A percentile compares a stretch with the other conserved stretches of the same genome.
Evolutionary conservation across 805 yeast genomes (phyloP).

Genomic region (Wickerhamomyces mucosus): DNA sequence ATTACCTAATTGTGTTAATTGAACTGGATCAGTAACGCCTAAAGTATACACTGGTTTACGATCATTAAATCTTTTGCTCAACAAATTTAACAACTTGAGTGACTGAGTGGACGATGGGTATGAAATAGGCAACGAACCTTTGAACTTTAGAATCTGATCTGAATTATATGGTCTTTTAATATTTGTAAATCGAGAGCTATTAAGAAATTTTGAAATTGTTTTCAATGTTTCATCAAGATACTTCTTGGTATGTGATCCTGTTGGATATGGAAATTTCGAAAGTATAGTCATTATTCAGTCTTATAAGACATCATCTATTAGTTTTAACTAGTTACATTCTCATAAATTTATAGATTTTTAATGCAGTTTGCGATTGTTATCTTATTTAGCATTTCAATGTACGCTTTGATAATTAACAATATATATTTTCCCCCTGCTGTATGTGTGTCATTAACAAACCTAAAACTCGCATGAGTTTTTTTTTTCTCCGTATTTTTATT

Average conservation of each 20-base stretch:
- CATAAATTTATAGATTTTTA: too few relatives aligned
- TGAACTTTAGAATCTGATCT: constrained; percentile 38
- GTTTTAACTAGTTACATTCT: too few relatives aligned
- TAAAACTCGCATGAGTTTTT: too few relatives aligned
- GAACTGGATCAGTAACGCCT: constrained; percentile 56
- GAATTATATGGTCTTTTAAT: constrained; percentile 45
- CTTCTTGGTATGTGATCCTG: not conserved
- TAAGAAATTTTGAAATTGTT: constrained; percentile 41
- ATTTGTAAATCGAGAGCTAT: constrained; percentile 34
- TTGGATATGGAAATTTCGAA: too few relatives aligned
- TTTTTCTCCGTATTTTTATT: too few relatives aligned
- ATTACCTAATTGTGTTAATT: constrained; percentile 45
- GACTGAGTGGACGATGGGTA: constrained; percentile 47
- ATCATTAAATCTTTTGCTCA: constrained; percentile 30
- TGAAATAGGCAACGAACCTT: constrained; percentile 35
- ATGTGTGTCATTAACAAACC: too few relatives aligned
- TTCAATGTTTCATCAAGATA: not conserved
- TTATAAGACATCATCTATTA: too few relatives aligned
- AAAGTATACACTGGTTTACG: constrained; percentile 44
- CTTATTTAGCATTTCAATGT: too few relatives aligned
- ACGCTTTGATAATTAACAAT: too few relatives aligned
- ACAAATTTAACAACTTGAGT: constrained; percentile 35
- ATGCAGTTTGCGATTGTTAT: too few relatives aligned
- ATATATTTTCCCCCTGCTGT: too few relatives aligned
- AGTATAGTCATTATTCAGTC: too few relatives aligned